A percentile compares a stretch with the other conserved stretches of the same genome.
phyloP scores from a whole-genome alignment of 1,139 yeast genomes.

The Oligophagozyma castellii region DNA sequence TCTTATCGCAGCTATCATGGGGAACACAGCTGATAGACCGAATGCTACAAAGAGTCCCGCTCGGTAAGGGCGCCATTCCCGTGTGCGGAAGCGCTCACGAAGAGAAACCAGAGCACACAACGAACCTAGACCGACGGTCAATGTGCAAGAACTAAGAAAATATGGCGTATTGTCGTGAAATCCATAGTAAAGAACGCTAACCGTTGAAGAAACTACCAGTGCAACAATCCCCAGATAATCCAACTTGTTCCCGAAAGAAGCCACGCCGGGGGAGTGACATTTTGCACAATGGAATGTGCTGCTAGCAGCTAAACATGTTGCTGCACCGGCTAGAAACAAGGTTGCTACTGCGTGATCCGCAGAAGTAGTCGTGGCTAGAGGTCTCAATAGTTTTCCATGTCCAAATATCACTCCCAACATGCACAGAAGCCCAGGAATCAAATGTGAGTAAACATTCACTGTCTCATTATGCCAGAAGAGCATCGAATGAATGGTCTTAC shows the following conservation, averaged over 20 bases:
- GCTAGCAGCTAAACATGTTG: slow-evolving; percentile 54
- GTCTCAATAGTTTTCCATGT: slow-evolving; percentile 24
- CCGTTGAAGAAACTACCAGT: slow-evolving; percentile 60
- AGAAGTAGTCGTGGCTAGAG: slow-evolving; percentile 32
- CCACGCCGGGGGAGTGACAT: slow-evolving; percentile 52
- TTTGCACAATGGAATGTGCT: slow-evolving; percentile 68
- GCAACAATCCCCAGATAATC: slow-evolving; percentile 82
- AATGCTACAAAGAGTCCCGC: slow-evolving; percentile 69
- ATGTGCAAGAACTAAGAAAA: slow-evolving; percentile 31
- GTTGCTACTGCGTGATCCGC: slow-evolving; percentile 33
- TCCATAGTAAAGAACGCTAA: slow-evolving; percentile 58
- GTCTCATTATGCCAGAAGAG: slow-evolving; percentile 73
- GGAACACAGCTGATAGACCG: slow-evolving; percentile 69
- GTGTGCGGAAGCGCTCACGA: slow-evolving; percentile 48
- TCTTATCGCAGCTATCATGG: slow-evolving; percentile 40
- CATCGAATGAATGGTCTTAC: slow-evolving; percentile 40
- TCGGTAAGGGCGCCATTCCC: slow-evolving; percentile 62
- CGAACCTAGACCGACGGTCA: slow-evolving; percentile 44
- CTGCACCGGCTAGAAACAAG: slow-evolving; percentile 38
- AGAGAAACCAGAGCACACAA: slow-evolving; percentile 55
- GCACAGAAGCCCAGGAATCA: slow-evolving; percentile 44
- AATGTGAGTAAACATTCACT: slow-evolving; percentile 69
- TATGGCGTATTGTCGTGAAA: slow-evolving; percentile 36
- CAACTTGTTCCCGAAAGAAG: slow-evolving; percentile 58
- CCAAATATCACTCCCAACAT: slow-evolving; percentile 23